These are phyloP conservation scores for Phytomonas serpens DNA, from an alignment of 208 protist species.

Conservation along the genomic window DNA sequence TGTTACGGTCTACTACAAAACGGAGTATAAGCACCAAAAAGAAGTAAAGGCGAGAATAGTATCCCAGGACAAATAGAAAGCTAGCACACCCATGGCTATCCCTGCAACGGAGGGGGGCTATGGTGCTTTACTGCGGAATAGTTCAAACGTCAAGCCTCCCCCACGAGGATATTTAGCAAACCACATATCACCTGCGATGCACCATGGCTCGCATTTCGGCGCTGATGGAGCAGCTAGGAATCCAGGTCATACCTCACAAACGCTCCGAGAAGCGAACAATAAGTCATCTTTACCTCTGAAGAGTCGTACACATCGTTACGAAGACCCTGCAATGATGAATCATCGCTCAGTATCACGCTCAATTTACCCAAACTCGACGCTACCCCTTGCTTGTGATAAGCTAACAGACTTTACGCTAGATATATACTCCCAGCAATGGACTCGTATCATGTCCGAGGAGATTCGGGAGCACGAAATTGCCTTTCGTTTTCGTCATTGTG, in stretches of 20 bases:
- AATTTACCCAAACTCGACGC: neutral
- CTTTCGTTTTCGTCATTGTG: slow-evolving; percentile 17
- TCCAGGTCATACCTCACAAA: neutral
- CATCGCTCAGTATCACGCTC: neutral
- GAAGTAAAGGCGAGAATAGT: neutral
- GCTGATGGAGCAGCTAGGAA: neutral
- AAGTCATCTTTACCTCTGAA: neutral
- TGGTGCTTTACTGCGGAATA: neutral
- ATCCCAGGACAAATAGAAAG: neutral
- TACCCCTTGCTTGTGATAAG: neutral
- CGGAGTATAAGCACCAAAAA: neutral
- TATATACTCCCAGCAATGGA: neutral
- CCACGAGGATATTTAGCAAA: neutral
- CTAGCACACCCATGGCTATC: neutral
- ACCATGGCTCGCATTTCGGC: neutral
- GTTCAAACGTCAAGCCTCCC: neutral
- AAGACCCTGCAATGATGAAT: neutral
- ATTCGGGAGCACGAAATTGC: slow-evolving; percentile 17
- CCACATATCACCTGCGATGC: neutral
- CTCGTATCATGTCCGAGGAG: slow-evolving; percentile 19
- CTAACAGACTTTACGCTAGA: slow-evolving; percentile 3
- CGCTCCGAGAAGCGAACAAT: neutral
- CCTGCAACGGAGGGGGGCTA: neutral
- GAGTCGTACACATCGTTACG: neutral
- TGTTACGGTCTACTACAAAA: neutral